Conservation (phyloP, 2,329 filamentous ascomycete species). For the Verticillium alfalfae region DNA sequence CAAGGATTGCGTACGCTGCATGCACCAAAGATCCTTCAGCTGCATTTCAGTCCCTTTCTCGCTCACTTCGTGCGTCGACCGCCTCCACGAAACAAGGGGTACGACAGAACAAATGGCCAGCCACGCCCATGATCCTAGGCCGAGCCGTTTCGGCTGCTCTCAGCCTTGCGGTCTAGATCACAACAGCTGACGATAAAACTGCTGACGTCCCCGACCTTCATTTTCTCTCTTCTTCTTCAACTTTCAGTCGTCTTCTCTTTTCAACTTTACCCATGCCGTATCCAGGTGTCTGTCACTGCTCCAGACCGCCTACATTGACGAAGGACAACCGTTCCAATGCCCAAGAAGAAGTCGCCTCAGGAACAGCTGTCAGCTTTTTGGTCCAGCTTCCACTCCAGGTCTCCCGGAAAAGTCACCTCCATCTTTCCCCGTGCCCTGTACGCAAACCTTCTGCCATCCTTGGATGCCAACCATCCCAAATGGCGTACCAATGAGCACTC, state of each 20-base stretch:
- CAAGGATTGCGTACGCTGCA: too few species aligned
- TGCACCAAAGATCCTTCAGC: too few species aligned
- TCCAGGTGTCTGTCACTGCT: background rate
- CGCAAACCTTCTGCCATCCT: constrained; percentile 20
- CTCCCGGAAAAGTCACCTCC: constrained; percentile 36
- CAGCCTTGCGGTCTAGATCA: background rate
- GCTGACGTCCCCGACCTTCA: background rate
- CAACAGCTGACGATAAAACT: background rate
- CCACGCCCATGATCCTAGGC: background rate
- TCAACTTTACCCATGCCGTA: background rate
- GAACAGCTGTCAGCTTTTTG: constrained; percentile 34
- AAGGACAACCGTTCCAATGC: background rate
- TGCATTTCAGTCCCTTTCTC: too few species aligned
- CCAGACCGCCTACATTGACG: background rate
- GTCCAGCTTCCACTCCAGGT: constrained; percentile 32
- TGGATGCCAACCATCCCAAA: constrained; percentile 22
- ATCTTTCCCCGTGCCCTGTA: constrained; percentile 37
- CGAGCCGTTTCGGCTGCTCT: background rate
- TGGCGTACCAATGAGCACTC: constrained; percentile 15
- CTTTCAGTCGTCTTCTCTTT: background rate
- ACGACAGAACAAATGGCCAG: background rate
- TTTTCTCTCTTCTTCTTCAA: too few species aligned
- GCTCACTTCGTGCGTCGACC: too few species aligned
- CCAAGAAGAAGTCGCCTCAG: constrained; percentile 25
- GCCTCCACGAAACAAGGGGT: too few species aligned